Evolutionary conservation across 352 stramenopile genomes (phyloP).

Genomic region (Phytophthora pisi): DNA sequence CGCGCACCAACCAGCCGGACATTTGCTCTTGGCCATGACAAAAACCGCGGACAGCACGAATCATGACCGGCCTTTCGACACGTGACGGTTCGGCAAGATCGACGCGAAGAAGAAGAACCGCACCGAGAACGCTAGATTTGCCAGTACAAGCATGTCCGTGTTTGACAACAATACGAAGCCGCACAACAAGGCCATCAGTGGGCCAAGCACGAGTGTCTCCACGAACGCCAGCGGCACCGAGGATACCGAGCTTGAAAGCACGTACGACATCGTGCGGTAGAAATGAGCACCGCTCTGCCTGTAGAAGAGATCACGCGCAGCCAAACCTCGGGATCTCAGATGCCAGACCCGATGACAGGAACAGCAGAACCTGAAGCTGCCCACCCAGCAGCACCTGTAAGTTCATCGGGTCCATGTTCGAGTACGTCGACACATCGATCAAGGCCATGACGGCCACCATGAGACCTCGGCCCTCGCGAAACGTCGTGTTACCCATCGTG

Average conservation of each 20-base stretch:
- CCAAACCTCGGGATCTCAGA: slow-evolving; percentile 70
- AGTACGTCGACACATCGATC: slow-evolving; percentile 43
- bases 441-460: slow-evolving; percentile 35
- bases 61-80: slow-evolving; percentile 41
- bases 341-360: slow-evolving; percentile 66
- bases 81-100: slow-evolving; percentile 22
- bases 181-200: slow-evolving; percentile 76
- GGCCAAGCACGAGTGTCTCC: slow-evolving; percentile 70
- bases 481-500: slow-evolving; percentile 42
- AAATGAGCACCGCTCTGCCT: slow-evolving; percentile 79
- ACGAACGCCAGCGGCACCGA: slow-evolving; percentile 55
- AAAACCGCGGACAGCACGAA: slow-evolving; percentile 53
- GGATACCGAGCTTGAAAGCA: slow-evolving; percentile 56
- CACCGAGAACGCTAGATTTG: slow-evolving; percentile 37
- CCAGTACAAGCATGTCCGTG: slow-evolving; percentile 42
- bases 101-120: slow-evolving; percentile 48
- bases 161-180: slow-evolving; percentile 32
- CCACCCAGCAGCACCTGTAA: slow-evolving; percentile 56
- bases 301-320: slow-evolving; percentile 64
- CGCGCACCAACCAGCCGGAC: slow-evolving; percentile 32
- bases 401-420: slow-evolving; percentile 33
- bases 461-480: slow-evolving; percentile 34
- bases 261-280: slow-evolving; percentile 58
- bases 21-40: slow-evolving; percentile 44
- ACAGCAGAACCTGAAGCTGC: slow-evolving; percentile 74